Evolutionary conservation across 768 basidiomycete species (phyloP), one percentile per base, ranked within the genome.

Genomic region (Hericium alpestre): DNA sequence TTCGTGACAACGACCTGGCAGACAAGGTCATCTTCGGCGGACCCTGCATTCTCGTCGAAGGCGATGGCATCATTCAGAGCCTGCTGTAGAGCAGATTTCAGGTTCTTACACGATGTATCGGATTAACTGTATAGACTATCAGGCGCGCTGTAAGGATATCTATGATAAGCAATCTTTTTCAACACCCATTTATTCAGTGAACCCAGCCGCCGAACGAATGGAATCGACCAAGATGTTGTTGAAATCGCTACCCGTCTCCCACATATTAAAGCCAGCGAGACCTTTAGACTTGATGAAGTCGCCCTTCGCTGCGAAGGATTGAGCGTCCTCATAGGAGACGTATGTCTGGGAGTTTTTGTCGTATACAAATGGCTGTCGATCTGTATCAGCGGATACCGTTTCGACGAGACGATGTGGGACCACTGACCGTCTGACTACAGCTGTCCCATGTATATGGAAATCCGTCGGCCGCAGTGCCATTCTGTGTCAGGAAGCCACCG

Each of bases 21-120:
- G 82, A 83, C 65, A 76, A 76, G 58, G 87, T 89, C n/a, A 78
- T 94, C 52, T 82, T 80, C 66, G 86, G 87, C 25, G 93, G 93
- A 10, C 84, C 88, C 10, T 95, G 93, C 66, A 76, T 94, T 40
- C 78, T 94, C 53, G 81, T 84, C 16, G 77, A 85, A 58, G 93
- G 92, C 4, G 90, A 90, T 61, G 73, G 70, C 18, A 72, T 86
- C 32, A 59, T 55, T 55, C 63, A 47, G 23, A 58, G 59, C 54
- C 46, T 56, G 41, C 54, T 60, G 16, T 61, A 51, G 9, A 12
- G 49, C 8, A 12, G 16, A 1, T 22, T 2, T 3, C 2, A 51
- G 49, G 22, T 10, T 22, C 43, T 51, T 27, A 23, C 7, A 32
- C 2, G 10, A 37, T 20, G 3, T 4, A 23, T 51, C 32, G 9